These are phyloP conservation scores for Collybiopsis luxurians DNA, from an alignment of 768 basidiomycete genomes.

Conservation along the genomic window DNA sequence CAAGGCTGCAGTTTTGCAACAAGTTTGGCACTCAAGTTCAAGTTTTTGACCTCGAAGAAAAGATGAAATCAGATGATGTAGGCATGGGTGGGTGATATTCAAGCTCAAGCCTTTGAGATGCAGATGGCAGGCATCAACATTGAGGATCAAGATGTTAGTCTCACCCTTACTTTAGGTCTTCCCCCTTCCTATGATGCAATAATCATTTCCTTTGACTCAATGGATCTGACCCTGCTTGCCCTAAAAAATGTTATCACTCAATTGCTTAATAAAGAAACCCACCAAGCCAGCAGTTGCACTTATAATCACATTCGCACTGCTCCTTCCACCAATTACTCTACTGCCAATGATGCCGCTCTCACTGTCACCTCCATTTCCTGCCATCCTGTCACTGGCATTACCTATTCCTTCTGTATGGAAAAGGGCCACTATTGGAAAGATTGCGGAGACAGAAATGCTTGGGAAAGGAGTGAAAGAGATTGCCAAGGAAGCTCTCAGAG, in stretches of 20 bases:
- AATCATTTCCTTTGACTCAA: conserved; percentile 1
- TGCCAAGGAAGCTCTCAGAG: too few relatives aligned
- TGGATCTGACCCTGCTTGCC: background rate
- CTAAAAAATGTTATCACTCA: conserved; percentile 1
- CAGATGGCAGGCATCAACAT: conserved; percentile 5
- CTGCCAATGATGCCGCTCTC: background rate
- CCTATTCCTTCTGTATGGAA: background rate
- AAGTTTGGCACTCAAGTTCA: background rate
- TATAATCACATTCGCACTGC: too few relatives aligned
- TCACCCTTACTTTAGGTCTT: conserved; percentile 8
- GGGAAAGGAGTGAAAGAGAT: too few relatives aligned
- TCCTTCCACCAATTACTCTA: background rate
- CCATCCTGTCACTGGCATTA: background rate
- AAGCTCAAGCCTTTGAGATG: conserved; percentile 9
- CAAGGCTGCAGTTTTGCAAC: conserved; percentile 7
- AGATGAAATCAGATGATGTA: conserved; percentile 7
- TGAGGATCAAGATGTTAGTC: conserved; percentile 8
- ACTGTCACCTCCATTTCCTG: background rate
- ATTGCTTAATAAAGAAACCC: background rate
- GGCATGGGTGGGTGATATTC: conserved; percentile 11
- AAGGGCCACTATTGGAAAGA: too few relatives aligned
- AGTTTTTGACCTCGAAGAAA: conserved; percentile 11
- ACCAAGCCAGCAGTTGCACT: background rate
- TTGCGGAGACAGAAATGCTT: too few relatives aligned
- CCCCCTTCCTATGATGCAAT: conserved; percentile 5